Evolutionary conservation across 129 eudicot species (phyloP).

Genomic region (Centella asiatica): DNA sequence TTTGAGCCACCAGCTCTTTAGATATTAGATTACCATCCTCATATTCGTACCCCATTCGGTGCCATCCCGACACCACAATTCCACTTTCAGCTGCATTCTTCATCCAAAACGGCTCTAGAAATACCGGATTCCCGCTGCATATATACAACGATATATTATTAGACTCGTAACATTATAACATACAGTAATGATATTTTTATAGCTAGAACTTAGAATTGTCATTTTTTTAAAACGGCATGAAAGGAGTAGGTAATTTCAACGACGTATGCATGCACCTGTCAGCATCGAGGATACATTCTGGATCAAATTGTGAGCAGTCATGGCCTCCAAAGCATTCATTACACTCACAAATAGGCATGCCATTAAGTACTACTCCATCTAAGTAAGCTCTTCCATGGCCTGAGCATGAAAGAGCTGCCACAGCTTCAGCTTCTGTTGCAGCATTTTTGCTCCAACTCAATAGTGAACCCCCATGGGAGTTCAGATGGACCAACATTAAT

Average conservation of each 20-base stretch:
- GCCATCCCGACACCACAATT: constrained; percentile 63
- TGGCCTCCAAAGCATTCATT: constrained; percentile 5
- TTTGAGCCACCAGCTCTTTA: constrained; percentile 28
- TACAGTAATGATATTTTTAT: background rate
- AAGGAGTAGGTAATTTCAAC: too few species aligned
- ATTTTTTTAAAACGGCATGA: too few species aligned
- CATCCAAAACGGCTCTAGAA: constrained; percentile 78
- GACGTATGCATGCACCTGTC: background rate
- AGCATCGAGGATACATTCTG: background rate
- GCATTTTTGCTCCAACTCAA: constrained; percentile 7
- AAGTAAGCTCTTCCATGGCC: constrained; percentile 6
- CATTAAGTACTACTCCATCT: background rate
- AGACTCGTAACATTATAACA: background rate
- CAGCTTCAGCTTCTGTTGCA: constrained; percentile 4
- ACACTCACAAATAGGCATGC: background rate
- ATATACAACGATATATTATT: background rate
- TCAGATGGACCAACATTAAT: too few species aligned
- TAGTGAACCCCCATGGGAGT: too few species aligned
- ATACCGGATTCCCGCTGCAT: constrained; percentile 62
- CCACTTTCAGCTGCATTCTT: constrained; percentile 41
- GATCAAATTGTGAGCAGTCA: background rate
- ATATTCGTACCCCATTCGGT: constrained; percentile 60
- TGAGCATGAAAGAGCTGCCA: background rate
- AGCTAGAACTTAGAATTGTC: background rate
- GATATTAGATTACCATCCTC: constrained; percentile 28